Base-by-base conservation (phyloP, 371 early-diverging fungal genomes). In the Lichtheimia hyalospora region DNA sequence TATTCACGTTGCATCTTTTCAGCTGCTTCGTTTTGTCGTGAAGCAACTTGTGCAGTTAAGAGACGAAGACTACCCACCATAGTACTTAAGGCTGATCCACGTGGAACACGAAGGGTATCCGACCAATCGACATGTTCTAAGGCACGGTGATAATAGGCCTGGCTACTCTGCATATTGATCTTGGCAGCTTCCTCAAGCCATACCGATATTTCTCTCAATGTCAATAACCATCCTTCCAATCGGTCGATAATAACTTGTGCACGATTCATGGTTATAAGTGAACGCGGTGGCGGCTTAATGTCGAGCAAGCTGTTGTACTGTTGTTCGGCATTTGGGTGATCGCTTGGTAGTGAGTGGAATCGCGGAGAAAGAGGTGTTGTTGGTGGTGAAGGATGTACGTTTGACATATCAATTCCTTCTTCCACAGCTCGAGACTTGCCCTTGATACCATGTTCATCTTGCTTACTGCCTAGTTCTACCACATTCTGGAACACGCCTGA, bases 101-200 rank as follows among this genome's bases (percentile, higher is more conserved):
- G 43, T n/a, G 43, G 46, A 12, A 42, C 43, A 15, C 5, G 34
- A 50, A 6, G 41, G 10, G 34, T 34, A 44, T 44, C 54, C 14
- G 41, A 51, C 59, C 64, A 61, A 23, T 58, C 58, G 23, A 75
- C 57, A 39, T 67, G 65, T 0, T 65, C 56, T 20, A 68, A 59
- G 3, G 68, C 65, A 7, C 61, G 66, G 14, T 72, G 70, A 8
- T 60, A 64, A 41, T 64, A 77, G 0, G 56, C 51, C 12, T 72
- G 74, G 28, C 72, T 68, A 6, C 63, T 77, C 18, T 54, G 63
- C n/a, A 67, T 10, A 40, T 49, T 58, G 42, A 69, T 64, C 34
- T 70, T 77, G 5, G 65, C 54, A 1, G 59, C 49, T 39, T 74
- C 70, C 39, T 77, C 73, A 0, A 77, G 39, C 77, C 77, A 77